These are phyloP conservation scores for Trichoderma virens DNA, from an alignment of 495 filamentous ascomycete genomes.

Conservation along the genomic window DNA sequence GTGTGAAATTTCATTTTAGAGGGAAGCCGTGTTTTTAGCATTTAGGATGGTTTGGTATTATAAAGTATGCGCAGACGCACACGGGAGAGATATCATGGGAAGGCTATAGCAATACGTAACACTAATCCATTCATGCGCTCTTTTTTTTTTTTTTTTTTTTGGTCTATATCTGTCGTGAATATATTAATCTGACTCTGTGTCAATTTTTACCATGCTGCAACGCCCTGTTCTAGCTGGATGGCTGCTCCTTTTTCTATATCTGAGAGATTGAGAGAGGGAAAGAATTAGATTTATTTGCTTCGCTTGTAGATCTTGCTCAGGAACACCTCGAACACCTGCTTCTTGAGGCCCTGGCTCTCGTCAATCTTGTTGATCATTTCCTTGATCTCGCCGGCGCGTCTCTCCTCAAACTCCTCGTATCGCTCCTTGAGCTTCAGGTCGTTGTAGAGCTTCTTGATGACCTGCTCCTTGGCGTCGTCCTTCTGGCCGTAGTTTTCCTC, in stretches of 20 bases:
- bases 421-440: constrained; percentile 73
- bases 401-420: constrained; percentile 86
- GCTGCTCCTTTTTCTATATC: background rate
- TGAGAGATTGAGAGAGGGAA: background rate
- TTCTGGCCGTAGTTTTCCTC: constrained; percentile 88
- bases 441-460: constrained; percentile 79
- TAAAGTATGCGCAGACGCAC: background rate
- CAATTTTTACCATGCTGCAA: background rate
- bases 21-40: background rate
- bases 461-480: constrained; percentile 67
- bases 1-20: background rate
- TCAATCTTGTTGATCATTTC: constrained; percentile 70
- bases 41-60: background rate
- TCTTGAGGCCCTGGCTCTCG: constrained; percentile 79
- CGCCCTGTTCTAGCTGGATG: background rate
- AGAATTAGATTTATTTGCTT: constrained; percentile 58
- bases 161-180: background rate
- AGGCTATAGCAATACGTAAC: background rate
- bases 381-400: constrained; percentile 63
- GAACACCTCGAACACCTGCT: constrained; percentile 82
- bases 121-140: background rate
- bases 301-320: constrained; percentile 95
- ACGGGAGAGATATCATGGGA: too few species aligned
- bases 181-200: background rate
- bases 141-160: background rate